These are phyloP conservation scores for Aspergillus glaucus DNA, from an alignment of 2,329 filamentous ascomycete species.

Conservation along the genomic window DNA sequence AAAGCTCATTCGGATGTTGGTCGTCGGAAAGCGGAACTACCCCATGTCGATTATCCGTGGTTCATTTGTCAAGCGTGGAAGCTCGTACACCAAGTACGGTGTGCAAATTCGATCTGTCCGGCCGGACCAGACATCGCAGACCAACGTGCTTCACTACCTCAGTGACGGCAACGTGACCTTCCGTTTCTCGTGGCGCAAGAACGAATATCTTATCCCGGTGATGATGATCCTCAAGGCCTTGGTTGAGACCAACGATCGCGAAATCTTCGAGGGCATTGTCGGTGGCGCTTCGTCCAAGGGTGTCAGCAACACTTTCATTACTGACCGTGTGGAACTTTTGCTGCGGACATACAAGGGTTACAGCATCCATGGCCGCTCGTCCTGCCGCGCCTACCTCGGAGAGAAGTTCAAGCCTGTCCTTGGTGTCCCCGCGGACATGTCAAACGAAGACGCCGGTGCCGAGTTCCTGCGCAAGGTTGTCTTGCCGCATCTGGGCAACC, in stretches of 20 bases:
- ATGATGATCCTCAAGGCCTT: slow-evolving; percentile 97
- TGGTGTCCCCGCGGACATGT: slow-evolving; percentile 74
- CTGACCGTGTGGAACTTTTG: slow-evolving; percentile 86
- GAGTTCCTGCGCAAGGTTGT: slow-evolving; percentile 89
- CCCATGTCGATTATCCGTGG: slow-evolving; percentile 89
- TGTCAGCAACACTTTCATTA: slow-evolving; percentile 83
- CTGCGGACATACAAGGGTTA: slow-evolving; percentile 92
- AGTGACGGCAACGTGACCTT: slow-evolving; percentile 95
- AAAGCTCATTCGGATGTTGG: slow-evolving; percentile 88
- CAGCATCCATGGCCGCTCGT: slow-evolving; percentile 69
- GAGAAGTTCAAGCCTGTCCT: slow-evolving; percentile 87
- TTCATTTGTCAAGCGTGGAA: slow-evolving; percentile 81
- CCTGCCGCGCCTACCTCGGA: slow-evolving; percentile 81
- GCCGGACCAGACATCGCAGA: slow-evolving; percentile 97
- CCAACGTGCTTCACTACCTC: slow-evolving; percentile 93
- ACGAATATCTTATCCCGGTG: slow-evolving; percentile 90
- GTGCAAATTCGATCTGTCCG: slow-evolving; percentile 87
- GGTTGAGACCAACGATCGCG: slow-evolving; percentile 89
- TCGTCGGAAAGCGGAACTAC: slow-evolving; percentile 86
- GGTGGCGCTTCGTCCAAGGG: slow-evolving; percentile 70
- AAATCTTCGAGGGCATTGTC: slow-evolving; percentile 91
- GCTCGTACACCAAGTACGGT: slow-evolving; percentile 81
- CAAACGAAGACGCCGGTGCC: slow-evolving; percentile 80
- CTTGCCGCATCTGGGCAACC: slow-evolving; percentile 81
- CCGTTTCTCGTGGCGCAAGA: slow-evolving; percentile 95